Conservation (phyloP, 164 flowering plant species). For the Vitis rotundifolia region DNA sequence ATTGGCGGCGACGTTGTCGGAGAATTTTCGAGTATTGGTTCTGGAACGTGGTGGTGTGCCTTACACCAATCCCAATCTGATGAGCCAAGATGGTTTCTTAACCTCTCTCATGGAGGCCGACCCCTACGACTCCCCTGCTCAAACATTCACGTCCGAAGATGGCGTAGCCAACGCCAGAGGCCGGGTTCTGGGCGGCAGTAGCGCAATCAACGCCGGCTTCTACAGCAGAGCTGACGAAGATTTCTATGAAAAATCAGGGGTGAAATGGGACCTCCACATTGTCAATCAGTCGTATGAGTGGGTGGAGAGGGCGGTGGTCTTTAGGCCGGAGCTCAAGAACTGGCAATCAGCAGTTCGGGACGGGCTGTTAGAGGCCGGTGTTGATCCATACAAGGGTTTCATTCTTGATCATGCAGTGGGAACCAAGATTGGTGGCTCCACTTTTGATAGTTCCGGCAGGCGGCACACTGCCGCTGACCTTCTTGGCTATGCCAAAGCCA, state of each 20-base stretch:
- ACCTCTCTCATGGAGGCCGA: conserved; percentile 44
- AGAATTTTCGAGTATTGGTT: conserved; percentile 48
- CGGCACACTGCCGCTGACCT: conserved; percentile 82
- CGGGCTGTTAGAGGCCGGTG: conserved; percentile 60
- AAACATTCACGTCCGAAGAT: conserved; percentile 76
- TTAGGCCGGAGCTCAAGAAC: conserved; percentile 51
- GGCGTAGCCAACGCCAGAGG: conserved; percentile 88
- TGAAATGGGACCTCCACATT: conserved; percentile 54
- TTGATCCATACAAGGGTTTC: conserved; percentile 71
- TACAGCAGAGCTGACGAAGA: conserved; percentile 66
- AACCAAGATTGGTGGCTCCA: conserved; percentile 83
- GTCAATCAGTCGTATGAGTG: conserved; percentile 74
- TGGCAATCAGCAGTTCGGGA: conserved; percentile 85
- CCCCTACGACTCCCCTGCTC: conserved; percentile 57
- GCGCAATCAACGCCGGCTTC: conserved; percentile 87
- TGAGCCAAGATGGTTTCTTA: conserved; percentile 73
- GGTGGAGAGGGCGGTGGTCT: conserved; percentile 73
- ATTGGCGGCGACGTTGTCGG: conserved; percentile 77
- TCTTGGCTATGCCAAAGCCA: conserved; percentile 38
- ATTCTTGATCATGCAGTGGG: conserved; percentile 58
- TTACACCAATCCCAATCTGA: conserved; percentile 34
- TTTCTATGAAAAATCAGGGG: conserved; percentile 43
- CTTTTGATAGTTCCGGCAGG: conserved; percentile 57
- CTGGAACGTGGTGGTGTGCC: conserved; percentile 76
- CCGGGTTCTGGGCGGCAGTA: conserved; percentile 88